These are phyloP conservation scores for Pulveroboletus sp. DNA, from an alignment of 768 basidiomycete species.

Conservation along the genomic window DNA sequence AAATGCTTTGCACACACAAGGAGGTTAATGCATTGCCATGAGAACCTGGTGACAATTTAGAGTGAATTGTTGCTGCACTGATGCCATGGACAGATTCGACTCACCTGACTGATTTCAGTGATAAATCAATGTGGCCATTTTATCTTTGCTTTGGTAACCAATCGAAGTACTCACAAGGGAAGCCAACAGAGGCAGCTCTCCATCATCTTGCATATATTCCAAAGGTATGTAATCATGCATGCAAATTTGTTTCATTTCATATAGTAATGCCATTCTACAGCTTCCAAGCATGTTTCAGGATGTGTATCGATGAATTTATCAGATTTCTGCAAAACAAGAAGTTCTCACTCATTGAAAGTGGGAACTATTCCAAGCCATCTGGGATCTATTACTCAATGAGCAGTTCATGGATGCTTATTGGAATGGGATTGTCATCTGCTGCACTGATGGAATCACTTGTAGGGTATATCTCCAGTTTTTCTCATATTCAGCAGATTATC, in stretches of 20 bases:
- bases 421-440: neutral
- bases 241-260: no score
- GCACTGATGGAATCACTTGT: neutral
- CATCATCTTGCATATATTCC: neutral
- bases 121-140: neutral
- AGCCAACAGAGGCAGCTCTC: neutral
- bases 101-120: neutral
- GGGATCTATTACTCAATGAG: neutral
- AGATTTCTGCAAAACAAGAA: neutral
- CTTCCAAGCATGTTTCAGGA: neutral
- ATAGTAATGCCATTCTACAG: neutral
- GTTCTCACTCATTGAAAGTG: neutral
- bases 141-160: neutral
- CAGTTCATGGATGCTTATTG: neutral
- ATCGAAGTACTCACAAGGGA: neutral
- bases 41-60: neutral
- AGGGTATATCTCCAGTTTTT: neutral
- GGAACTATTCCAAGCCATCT: neutral
- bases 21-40: neutral
- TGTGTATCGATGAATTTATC: neutral
- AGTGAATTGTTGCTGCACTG: neutral
- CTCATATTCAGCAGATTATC: neutral
- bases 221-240: neutral
- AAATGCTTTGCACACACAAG: neutral
- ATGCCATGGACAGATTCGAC: neutral